A percentile compares a stretch with the other conserved stretches of the same genome.
These are phyloP conservation scores for Septoria linicola DNA, from an alignment of 2,329 filamentous ascomycete species.

Conservation along the genomic window DNA sequence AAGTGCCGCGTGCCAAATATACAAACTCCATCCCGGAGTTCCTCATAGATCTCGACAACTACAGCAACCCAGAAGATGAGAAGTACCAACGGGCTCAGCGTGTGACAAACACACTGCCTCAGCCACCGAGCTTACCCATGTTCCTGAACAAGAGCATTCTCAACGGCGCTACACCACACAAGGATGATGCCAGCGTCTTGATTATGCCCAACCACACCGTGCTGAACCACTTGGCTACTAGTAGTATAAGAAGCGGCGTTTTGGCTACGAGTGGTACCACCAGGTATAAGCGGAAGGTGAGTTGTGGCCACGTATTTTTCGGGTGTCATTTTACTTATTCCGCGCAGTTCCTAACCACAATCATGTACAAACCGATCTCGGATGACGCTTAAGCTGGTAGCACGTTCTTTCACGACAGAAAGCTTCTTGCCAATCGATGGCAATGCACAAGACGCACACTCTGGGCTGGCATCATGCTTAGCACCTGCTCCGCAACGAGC, in stretches of 20 bases:
- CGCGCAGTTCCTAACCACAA: conserved; percentile 86
- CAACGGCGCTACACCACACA: conserved; percentile 86
- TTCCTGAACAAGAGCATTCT: conserved; percentile 94
- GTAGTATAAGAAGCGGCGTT: conserved; percentile 95
- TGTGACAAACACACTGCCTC: conserved; percentile 75
- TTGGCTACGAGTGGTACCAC: conserved; percentile 94
- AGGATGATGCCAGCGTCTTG: conserved; percentile 96
- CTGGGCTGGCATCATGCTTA: not conserved
- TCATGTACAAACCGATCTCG: conserved; percentile 88
- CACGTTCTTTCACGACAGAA: too few relatives aligned
- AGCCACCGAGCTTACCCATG: conserved; percentile 80
- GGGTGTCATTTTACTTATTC: not conserved
- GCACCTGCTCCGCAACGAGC: not conserved
- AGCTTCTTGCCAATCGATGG: not conserved
- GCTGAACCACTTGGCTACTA: conserved; percentile 92
- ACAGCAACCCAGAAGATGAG: conserved; percentile 61
- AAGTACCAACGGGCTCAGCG: conserved; percentile 71
- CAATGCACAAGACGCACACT: not conserved
- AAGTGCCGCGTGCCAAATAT: conserved; percentile 59
- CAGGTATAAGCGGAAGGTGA: conserved; percentile 91
- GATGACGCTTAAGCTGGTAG: conserved; percentile 39
- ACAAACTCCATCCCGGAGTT: conserved; percentile 77
- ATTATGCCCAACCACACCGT: conserved; percentile 98
- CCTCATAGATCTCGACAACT: conserved; percentile 75
- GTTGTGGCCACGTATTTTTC: not conserved